These are phyloP conservation scores for Panaeolus cyanescens DNA, from an alignment of 768 basidiomycete species.

Conservation along the genomic window DNA sequence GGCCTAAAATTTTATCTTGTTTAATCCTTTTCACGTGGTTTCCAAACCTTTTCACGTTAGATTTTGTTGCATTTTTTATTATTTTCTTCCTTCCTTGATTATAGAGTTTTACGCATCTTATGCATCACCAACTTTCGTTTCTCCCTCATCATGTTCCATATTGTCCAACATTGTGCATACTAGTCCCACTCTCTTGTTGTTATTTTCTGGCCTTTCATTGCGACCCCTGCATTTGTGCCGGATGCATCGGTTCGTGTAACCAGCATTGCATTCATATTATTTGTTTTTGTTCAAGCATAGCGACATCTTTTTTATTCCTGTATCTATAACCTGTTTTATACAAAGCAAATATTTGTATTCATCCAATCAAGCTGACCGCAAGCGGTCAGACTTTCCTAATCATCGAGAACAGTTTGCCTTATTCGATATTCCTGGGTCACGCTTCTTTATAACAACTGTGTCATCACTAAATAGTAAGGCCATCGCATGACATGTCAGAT, in stretches of 20 bases:
- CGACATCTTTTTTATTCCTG: not conserved
- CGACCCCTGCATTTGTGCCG: not conserved
- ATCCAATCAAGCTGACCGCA: not conserved
- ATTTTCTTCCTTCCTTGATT: not conserved
- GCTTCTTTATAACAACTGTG: not conserved
- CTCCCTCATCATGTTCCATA: not conserved
- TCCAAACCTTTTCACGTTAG: not conserved
- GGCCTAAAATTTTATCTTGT: slow-evolving; percentile 7
- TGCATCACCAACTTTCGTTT: not conserved
- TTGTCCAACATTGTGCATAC: not conserved
- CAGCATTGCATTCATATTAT: not conserved
- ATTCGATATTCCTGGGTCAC: not conserved
- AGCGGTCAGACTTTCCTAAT: not conserved
- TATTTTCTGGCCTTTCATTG: not conserved
- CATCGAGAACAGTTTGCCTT: not conserved
- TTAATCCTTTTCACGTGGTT: not conserved
- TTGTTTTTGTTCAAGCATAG: not conserved
- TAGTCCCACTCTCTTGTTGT: not conserved
- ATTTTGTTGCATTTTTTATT: not conserved
- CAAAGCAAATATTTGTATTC: not conserved
- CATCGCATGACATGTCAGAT: not conserved
- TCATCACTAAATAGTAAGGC: not conserved
- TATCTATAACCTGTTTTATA: not conserved
- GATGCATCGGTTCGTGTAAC: not conserved
- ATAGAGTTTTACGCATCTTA: not conserved